phyloP scores from a whole-genome alignment of 1,139 yeast species.

The Yamadazyma sp. region DNA sequence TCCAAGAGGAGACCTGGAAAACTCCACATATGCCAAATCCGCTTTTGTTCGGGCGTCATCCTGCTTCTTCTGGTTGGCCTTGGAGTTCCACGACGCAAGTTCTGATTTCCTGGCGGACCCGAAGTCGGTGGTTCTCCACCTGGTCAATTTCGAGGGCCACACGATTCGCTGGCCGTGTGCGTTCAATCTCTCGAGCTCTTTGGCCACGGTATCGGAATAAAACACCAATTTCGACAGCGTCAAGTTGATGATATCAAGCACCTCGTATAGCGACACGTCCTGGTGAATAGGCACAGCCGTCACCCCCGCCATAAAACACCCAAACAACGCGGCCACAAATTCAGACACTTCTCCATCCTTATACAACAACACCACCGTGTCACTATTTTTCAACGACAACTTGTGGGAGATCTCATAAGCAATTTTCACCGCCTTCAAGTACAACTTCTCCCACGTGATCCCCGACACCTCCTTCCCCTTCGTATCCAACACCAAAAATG shows the following conservation, averaged over 20 bases:
- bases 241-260: constrained; percentile 65
- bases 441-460: constrained; percentile 89
- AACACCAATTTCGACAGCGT: constrained; percentile 80
- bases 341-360: constrained; percentile 84
- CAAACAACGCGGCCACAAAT: constrained; percentile 81
- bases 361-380: constrained; percentile 80
- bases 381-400: constrained; percentile 68
- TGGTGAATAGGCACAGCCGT: constrained; percentile 93
- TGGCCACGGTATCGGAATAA: constrained; percentile 76
- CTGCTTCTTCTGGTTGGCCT: constrained; percentile 23
- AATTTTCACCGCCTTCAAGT: constrained; percentile 78
- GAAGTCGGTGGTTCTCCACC: constrained; percentile 88
- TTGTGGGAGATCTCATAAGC: constrained; percentile 84
- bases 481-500: constrained; percentile 68
- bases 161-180: constrained; percentile 34
- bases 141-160: constrained; percentile 50
- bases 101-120: constrained; percentile 61
- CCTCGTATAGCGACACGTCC: constrained; percentile 64
- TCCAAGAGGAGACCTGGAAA: constrained; percentile 86
- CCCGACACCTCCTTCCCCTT: constrained; percentile 78
- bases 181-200: constrained; percentile 61
- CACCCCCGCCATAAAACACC: constrained; percentile 90
- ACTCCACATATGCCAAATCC: constrained; percentile 91
- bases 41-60: constrained; percentile 27
- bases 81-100: constrained; percentile 29